Percentiles rank a stretch among this genome's conserved stretches.
Evolutionary conservation across 2,329 filamentous ascomycete genomes (phyloP).

Genomic region (Scortechinia acanthostroma): DNA sequence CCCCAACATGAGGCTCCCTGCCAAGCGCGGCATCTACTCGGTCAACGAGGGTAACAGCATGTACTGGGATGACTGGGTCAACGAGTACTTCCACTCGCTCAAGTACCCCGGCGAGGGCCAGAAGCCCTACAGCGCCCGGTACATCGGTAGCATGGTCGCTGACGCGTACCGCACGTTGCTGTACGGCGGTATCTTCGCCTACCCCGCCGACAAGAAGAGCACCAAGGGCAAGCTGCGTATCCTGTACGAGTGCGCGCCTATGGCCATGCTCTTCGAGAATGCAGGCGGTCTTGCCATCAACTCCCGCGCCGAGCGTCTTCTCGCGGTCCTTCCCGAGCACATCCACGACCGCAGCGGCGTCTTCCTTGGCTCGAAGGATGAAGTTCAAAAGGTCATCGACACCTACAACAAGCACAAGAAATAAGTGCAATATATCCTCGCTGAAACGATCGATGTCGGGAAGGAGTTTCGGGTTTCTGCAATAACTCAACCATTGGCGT

Average conservation of each 20-base stretch:
- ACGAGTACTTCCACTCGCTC: conserved; percentile 80
- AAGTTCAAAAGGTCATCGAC: conserved; percentile 80
- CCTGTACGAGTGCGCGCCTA: conserved; percentile 94
- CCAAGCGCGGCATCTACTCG: conserved; percentile 80
- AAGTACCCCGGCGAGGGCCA: conserved; percentile 50
- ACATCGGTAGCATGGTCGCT: conserved; percentile 97
- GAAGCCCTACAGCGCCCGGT: conserved; percentile 83
- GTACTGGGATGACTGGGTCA: conserved; percentile 87
- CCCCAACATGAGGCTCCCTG: conserved; percentile 84
- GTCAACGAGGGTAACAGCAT: conserved; percentile 97
- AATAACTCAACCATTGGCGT: no score
- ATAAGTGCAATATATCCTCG: background rate
- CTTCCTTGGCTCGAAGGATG: conserved; percentile 88
- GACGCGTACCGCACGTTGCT: conserved; percentile 93
- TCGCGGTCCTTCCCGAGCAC: conserved; percentile 79
- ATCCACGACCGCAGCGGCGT: conserved; percentile 96
- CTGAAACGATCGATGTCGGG: no score
- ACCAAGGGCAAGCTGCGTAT: conserved; percentile 97
- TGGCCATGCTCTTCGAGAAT: conserved; percentile 99
- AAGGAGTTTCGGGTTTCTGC: no score
- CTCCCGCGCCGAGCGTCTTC: conserved; percentile 83
- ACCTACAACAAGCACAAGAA: background rate
- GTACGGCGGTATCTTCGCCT: conserved; percentile 95
- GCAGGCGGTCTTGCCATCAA: conserved; percentile 88
- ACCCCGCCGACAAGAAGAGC: conserved; percentile 95